Conservation (phyloP, 495 filamentous ascomycete species). For the Penicillium riverlandense region DNA sequence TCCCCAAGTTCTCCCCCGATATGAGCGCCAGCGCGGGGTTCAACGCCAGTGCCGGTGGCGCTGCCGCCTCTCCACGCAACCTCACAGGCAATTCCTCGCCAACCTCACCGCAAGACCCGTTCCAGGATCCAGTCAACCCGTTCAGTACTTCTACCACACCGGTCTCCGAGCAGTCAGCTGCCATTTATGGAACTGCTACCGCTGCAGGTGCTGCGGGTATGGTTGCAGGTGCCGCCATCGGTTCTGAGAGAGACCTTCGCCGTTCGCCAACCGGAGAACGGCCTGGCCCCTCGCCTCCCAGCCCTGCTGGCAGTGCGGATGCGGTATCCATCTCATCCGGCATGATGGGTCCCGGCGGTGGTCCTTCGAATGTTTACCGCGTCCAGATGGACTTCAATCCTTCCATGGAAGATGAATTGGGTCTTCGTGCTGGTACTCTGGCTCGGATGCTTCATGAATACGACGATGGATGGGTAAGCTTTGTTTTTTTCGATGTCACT, state of each 20-base stretch:
- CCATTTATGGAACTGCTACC: slow-evolving; percentile 17
- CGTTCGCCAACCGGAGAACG: slow-evolving; percentile 19
- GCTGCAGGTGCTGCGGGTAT: slow-evolving; percentile 24
- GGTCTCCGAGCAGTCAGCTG: slow-evolving; percentile 6
- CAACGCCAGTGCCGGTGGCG: slow-evolving; percentile 34
- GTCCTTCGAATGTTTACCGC: slow-evolving; percentile 60
- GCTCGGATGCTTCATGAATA: slow-evolving; percentile 91
- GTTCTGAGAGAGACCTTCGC: slow-evolving; percentile 24
- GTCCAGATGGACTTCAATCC: slow-evolving; percentile 95
- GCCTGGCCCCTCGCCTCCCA: slow-evolving; percentile 6
- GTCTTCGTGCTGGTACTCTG: slow-evolving; percentile 68
- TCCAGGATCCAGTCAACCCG: slow-evolving; percentile 44
- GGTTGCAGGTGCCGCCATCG: slow-evolving; percentile 22
- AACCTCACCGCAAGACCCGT: slow-evolving; percentile 33
- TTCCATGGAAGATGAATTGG: slow-evolving; percentile 85
- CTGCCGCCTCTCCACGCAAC: slow-evolving; percentile 24
- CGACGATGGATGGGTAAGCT: slow-evolving; percentile 94
- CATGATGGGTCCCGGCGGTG: slow-evolving; percentile 21
- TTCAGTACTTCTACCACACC: slow-evolving; percentile 32
- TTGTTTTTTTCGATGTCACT: slow-evolving; percentile 15
- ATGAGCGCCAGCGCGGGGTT: slow-evolving; percentile 35
- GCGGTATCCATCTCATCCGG: slow-evolving; percentile 25
- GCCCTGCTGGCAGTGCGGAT: slow-evolving; percentile 7
- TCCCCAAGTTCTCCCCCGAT: slow-evolving; percentile 80
- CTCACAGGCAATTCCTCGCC: slow-evolving; percentile 31